These are phyloP conservation scores for Paraconiothyrium sp. DNA, from an alignment of 2,329 filamentous ascomycete species.

Conservation along the genomic window DNA sequence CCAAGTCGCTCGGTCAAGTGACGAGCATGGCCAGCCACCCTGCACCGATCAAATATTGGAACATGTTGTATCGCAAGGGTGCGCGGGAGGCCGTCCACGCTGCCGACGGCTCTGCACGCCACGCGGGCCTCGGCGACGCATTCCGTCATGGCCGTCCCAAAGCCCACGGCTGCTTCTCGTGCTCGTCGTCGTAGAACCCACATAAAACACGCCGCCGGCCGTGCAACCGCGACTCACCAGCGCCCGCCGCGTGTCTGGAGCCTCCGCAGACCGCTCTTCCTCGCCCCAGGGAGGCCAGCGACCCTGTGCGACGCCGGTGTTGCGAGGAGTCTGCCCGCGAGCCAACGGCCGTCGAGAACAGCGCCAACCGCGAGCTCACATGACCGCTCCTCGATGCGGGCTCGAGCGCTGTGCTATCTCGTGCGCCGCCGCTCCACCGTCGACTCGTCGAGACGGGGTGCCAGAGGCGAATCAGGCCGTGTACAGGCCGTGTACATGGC, in stretches of 20 bases:
- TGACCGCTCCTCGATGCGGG: slow-evolving; percentile 46
- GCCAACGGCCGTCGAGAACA: slow-evolving; percentile 38
- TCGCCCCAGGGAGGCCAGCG: slow-evolving; percentile 21
- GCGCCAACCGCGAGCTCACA: slow-evolving; percentile 43
- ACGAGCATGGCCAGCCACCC: slow-evolving; percentile 1
- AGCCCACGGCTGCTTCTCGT: slow-evolving; percentile 9
- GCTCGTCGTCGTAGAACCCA: slow-evolving; percentile 20
- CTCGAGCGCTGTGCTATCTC: slow-evolving; percentile 29
- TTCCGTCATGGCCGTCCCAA: not conserved
- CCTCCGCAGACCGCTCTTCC: slow-evolving; percentile 40
- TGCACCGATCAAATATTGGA: slow-evolving; percentile 13
- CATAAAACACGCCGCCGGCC: slow-evolving; percentile 23
- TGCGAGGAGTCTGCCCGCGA: slow-evolving; percentile 34
- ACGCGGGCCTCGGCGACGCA: slow-evolving; percentile 15
- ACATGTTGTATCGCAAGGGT: slow-evolving; percentile 10
- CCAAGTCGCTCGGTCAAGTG: not conserved
- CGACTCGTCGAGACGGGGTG: slow-evolving; percentile 29
- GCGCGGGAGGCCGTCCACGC: not conserved
- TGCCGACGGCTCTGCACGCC: slow-evolving; percentile 26
- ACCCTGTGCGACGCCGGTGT: slow-evolving; percentile 18
- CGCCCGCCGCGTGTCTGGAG: slow-evolving; percentile 21
- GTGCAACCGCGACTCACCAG: slow-evolving; percentile 31
- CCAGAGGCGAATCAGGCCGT: slow-evolving; percentile 42
- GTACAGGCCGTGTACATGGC: slow-evolving; percentile 35
- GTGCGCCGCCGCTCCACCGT: slow-evolving; percentile 35